Evolutionary conservation across 805 yeast species (phyloP), one percentile per base, ranked within the genome.

Genomic region (Yamadazyma phyllophila): DNA sequence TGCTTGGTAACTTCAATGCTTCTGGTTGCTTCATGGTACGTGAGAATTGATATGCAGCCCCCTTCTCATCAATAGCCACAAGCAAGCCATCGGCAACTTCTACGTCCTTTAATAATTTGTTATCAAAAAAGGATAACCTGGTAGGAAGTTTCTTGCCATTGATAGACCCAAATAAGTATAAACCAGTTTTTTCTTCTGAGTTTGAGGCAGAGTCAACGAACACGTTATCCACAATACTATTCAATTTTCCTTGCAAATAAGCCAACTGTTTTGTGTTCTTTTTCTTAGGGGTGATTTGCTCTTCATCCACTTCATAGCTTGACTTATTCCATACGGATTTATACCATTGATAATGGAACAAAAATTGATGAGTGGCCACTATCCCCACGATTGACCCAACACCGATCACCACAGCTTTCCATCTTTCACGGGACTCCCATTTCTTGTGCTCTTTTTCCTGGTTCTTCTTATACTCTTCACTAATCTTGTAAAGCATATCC

Each of bases 21-120:
- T 54, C 43, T 46, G 69, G 61, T 12, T 53, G 47, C 36, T 63
- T 57, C 44, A 57, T 58, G 11, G 30, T 20, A 5, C 40, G 34
- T 9, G 33, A 17, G 87, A 91, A 88, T 58, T 85, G 86, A 45
- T 80, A 81, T 27, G 89, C 71, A 56, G 85, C 78, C 14, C 97
- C 98, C 12, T 76, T 77, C 1, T 73, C 72, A 49, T 82, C 78
- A 13, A 88, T 77, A 0, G 89, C 89, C 26, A 77, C 82, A 7
- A 79, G 67, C 11, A 64, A 62, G 44, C 59, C 64, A 4, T 71
- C 73, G 17, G 74, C 69, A 2, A 88, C 58, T 15, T 72, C 67
- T 4, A 91, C 79, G 56, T 81, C 84, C 39, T 75, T 71, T 26
- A 88, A 62, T 12, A 69, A 55, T 65, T 74, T 74, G 33, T 77